Percentiles rank a stretch among this genome's conserved stretches.
phyloP scores from a whole-genome alignment of 2,329 filamentous ascomycete species.

The Graphiopsis chlorocephala region DNA sequence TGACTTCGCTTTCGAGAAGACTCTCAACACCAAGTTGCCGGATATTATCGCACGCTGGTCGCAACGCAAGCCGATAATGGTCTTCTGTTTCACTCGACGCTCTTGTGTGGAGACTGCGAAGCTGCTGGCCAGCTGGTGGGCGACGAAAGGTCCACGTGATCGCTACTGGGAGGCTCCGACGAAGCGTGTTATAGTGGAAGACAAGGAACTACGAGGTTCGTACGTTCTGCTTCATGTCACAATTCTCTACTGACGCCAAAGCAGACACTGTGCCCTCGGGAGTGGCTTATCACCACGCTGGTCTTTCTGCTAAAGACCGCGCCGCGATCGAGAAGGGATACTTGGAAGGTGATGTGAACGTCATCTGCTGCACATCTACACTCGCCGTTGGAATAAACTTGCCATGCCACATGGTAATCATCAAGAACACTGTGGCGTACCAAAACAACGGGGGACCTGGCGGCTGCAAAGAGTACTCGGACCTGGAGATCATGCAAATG shows the following conservation, averaged over 20 bases:
- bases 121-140: conserved; percentile 65
- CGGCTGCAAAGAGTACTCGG: conserved; percentile 65
- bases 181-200: conserved; percentile 51
- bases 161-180: conserved; percentile 64
- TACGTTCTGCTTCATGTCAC: neutral
- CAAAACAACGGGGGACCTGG: conserved; percentile 42
- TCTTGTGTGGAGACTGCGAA: conserved; percentile 68
- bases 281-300: conserved; percentile 81
- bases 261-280: conserved; percentile 53
- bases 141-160: conserved; percentile 47
- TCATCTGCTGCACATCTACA: conserved; percentile 86
- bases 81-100: conserved; percentile 78
- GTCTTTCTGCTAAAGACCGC: conserved; percentile 64
- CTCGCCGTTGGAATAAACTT: conserved; percentile 80
- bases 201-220: conserved; percentile 59
- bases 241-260: conserved; percentile 22
- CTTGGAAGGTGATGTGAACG: conserved; percentile 66
- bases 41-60: conserved; percentile 66
- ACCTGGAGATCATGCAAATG: conserved; percentile 89
- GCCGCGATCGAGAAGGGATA: conserved; percentile 65
- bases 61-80: conserved; percentile 70
- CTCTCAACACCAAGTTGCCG: conserved; percentile 63
- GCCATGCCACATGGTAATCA: conserved; percentile 76
- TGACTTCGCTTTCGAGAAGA: conserved; percentile 73
- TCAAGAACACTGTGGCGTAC: conserved; percentile 74